These are phyloP conservation scores for Macadamia integrifolia DNA, from an alignment of 164 flowering plant species.

Conservation along the genomic window DNA sequence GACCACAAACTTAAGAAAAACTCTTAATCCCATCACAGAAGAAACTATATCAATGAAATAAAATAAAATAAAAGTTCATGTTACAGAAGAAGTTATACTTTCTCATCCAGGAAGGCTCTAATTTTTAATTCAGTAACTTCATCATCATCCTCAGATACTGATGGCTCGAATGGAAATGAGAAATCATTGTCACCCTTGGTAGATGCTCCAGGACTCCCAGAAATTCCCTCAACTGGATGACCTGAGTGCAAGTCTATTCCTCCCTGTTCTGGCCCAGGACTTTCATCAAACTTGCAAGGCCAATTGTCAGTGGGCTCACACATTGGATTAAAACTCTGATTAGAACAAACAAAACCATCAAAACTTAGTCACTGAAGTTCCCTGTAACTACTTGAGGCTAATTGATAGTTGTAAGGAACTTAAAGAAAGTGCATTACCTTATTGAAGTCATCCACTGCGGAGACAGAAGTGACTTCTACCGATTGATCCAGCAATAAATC, in stretches of 20 bases:
- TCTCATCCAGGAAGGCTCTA: background rate
- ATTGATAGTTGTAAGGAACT: too few species aligned
- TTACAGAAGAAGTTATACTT: background rate
- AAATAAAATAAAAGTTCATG: background rate
- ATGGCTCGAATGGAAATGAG: background rate
- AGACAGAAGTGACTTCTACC: background rate
- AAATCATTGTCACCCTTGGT: background rate
- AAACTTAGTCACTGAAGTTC: background rate
- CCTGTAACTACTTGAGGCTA: background rate
- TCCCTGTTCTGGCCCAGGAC: background rate
- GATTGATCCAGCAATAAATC: background rate
- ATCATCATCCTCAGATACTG: background rate
- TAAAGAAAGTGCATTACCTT: background rate
- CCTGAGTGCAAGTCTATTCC: background rate
- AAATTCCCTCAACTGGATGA: background rate
- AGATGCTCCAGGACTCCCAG: background rate
- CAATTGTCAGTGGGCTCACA: background rate
- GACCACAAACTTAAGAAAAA: background rate
- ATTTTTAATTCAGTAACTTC: background rate
- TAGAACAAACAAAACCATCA: background rate
- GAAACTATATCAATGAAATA: background rate
- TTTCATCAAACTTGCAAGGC: background rate
- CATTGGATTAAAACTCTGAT: background rate
- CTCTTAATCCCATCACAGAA: background rate
- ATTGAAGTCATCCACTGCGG: background rate